Evolutionary conservation across 2,329 filamentous ascomycete genomes (phyloP).

Genomic region (Fusarium fracticaudum): DNA sequence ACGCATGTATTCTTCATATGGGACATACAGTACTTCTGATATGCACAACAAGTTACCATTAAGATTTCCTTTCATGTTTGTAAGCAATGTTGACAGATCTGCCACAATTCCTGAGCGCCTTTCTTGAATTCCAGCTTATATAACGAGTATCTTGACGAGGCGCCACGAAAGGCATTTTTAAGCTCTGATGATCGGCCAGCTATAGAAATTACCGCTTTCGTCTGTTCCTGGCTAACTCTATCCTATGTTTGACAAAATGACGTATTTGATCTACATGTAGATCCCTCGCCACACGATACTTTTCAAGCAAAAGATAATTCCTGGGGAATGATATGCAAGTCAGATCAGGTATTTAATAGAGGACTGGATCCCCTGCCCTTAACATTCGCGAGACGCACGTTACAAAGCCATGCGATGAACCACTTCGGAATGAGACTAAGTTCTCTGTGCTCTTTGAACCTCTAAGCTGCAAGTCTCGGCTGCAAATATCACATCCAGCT

Average conservation of each 20-base stretch:
- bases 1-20: neutral
- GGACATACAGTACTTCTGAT: too few relatives aligned
- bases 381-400: rapidly evolving
- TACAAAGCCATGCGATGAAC: rapidly evolving
- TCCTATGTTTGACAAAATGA: neutral
- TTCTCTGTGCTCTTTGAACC: rapidly evolving
- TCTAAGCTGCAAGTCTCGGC: neutral
- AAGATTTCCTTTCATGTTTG: neutral
- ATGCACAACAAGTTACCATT: neutral
- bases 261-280: neutral
- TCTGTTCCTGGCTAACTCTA: neutral
- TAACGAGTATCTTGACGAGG: rapidly evolving
- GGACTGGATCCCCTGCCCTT: rapidly evolving
- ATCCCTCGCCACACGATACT: neutral
- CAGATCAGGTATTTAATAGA: neutral
- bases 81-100: neutral
- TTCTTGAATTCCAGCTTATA: neutral
- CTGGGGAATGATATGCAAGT: rapidly evolving
- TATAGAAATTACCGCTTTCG: neutral
- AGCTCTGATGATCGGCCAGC: neutral
- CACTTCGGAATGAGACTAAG: neutral
- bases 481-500: rapidly evolving
- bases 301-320: neutral
- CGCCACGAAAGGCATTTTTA: neutral
- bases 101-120: neutral